Conservation (phyloP, 805 yeast genomes). For the Saccharomycopsis babjevae region DNA sequence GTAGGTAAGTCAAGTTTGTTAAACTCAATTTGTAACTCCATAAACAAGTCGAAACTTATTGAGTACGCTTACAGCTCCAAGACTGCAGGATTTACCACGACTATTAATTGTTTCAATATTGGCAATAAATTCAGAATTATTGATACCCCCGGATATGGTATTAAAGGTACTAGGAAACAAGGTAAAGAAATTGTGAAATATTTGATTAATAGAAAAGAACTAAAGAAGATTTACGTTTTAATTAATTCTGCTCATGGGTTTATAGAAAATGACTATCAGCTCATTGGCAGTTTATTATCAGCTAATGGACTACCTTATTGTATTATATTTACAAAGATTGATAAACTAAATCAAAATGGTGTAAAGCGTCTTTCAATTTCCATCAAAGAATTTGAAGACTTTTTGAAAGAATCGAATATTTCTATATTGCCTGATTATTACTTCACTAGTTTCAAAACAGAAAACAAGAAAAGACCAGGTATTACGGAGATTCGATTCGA, state of each 20-base stretch:
- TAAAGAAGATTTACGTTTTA: constrained; percentile 51
- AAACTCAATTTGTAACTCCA: constrained; percentile 44
- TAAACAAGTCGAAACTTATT: constrained; percentile 23
- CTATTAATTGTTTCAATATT: constrained; percentile 58
- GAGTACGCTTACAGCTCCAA: constrained; percentile 44
- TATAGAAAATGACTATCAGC: constrained; percentile 40
- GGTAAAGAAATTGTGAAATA: constrained; percentile 63
- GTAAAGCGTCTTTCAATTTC: constrained; percentile 21
- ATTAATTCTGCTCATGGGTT: constrained; percentile 54
- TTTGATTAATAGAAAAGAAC: constrained; percentile 40
- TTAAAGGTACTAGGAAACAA: constrained; percentile 51
- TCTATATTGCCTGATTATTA: constrained; percentile 13
- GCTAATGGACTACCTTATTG: constrained; percentile 59
- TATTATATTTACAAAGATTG: constrained; percentile 69
- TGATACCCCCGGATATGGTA: constrained; percentile 91
- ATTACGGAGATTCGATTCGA: constrained; percentile 13
- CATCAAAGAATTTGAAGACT: constrained; percentile 29
- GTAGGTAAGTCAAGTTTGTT: constrained; percentile 79
- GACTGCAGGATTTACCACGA: constrained; percentile 45
- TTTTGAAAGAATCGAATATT: constrained; percentile 27
- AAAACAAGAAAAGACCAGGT: constrained; percentile 9
- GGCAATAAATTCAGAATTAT: constrained; percentile 55
- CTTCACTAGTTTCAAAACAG: constrained; percentile 7
- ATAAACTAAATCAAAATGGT: constrained; percentile 31
- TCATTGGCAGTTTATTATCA: constrained; percentile 40